Evolutionary conservation across 192 early-diverging fungal species (phyloP), one percentile per base, ranked within the genome.

Genomic region (Coemansia guatemalensis): DNA sequence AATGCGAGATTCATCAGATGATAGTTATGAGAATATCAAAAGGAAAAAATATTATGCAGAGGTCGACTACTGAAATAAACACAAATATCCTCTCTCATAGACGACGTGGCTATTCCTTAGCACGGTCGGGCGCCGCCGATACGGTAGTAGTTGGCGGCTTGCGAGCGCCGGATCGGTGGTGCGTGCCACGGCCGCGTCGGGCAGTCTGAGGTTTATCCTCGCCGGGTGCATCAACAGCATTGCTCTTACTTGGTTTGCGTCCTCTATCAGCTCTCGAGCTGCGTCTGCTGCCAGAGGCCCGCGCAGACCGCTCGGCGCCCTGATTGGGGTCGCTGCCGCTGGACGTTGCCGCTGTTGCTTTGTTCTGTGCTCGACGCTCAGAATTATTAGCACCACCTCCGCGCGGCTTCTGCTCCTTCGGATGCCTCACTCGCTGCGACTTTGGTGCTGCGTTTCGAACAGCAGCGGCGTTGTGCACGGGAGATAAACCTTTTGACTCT

Each of bases 121-220:
- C 52, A 29, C 21, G 0, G 5, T 21, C 33, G 14, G 33, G 25
- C 25, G 18, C 27, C 54, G n/a, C 54, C 11, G 54, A 21, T 20
- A 26, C 17, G 2, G 53, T 39, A 32, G 26, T 56, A 57, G 24
- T 44, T 5, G 56, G 17, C 3, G 21, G 56, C 35, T 58, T 41
- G 22, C 56, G 33, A 17, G n/a, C 21, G 24, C 56, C 63, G 6
- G 63, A 17, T 32, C 52, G 56, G 32, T 41, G 54, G 47, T 58
- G 25, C 14, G 41, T 48, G n/a, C 62, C 62, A 32, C 63, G 63
- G 53, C 48, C 30, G 12, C 63, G 63, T 32, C 54, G 25, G 48
- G 63, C 24, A 6, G 63, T 33, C 53, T 54, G 53, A 44, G 39
- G 39, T 12, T 44, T 44, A 11, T 44, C 39, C 17, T 64, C 53